Conservation (phyloP, 2,329 filamentous ascomycete genomes). For the Fusarium nisikadoi region DNA sequence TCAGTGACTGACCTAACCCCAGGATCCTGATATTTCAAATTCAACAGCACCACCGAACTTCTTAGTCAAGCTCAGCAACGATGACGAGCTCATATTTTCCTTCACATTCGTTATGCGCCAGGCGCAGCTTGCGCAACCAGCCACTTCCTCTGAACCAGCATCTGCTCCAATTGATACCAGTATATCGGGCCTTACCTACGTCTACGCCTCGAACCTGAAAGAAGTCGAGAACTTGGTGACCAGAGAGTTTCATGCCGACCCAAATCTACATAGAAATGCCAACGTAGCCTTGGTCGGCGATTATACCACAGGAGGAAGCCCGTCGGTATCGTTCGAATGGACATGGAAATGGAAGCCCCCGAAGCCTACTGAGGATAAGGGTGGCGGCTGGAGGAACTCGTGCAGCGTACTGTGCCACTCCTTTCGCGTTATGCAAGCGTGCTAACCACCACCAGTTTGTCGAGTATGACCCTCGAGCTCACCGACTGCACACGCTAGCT, state of each 20-base stretch:
- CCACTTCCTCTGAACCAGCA: constrained; percentile 59
- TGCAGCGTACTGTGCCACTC: constrained; percentile 75
- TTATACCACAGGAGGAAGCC: constrained; percentile 83
- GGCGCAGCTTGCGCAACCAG: constrained; percentile 53
- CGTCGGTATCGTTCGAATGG: constrained; percentile 92
- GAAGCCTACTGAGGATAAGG: constrained; percentile 80
- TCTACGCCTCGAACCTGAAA: constrained; percentile 84
- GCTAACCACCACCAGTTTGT: constrained; percentile 73
- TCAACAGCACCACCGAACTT: constrained; percentile 71
- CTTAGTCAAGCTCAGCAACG: constrained; percentile 86
- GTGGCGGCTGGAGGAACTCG: constrained; percentile 93
- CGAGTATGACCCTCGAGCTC: constrained; percentile 94
- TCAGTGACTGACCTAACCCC: constrained; percentile 30
- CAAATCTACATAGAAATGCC: constrained; percentile 95
- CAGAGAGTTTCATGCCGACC: constrained; percentile 94
- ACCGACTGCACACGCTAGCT: constrained; percentile 86
- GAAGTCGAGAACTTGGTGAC: constrained; percentile 96
- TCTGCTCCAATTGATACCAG: constrained; percentile 71
- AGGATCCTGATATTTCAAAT: constrained; percentile 79
- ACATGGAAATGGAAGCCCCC: constrained; percentile 97
- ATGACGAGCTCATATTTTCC: constrained; percentile 91
- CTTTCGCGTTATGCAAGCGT: not conserved
- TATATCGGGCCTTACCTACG: constrained; percentile 90
- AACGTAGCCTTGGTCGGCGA: constrained; percentile 97
- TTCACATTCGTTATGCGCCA: constrained; percentile 87